Evolutionary conservation across 306 rosid species (phyloP).

Genomic region (Sophora flavescens): DNA sequence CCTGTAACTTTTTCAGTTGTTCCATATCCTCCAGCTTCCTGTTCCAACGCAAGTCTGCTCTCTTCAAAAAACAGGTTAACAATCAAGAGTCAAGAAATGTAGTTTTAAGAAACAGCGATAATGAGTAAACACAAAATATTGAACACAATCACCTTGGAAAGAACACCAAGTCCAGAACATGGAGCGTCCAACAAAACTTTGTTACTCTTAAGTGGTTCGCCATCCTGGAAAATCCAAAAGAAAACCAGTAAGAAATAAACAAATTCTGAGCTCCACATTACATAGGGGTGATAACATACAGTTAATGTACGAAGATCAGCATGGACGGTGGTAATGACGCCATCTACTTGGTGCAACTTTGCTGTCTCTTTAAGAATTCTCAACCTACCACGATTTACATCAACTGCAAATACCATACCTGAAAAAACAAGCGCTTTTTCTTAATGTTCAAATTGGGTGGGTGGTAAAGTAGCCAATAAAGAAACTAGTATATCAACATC

Average conservation of each 20-base stretch:
- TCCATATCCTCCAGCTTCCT: constrained; percentile 75
- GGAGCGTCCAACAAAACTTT: constrained; percentile 92
- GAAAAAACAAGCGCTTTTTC: constrained; percentile 43
- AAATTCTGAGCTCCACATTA: constrained; percentile 21
- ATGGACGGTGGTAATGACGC: constrained; percentile 64
- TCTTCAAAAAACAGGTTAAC: constrained; percentile 58
- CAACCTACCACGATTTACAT: constrained; percentile 79
- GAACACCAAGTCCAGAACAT: constrained; percentile 93
- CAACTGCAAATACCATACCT: constrained; percentile 79
- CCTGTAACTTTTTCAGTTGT: constrained; percentile 76
- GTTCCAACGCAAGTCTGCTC: constrained; percentile 94
- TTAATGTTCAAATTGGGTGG: constrained; percentile 1
- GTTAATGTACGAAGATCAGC: constrained; percentile 69
- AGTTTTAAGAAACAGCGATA: neutral
- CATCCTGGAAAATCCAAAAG: constrained; percentile 57
- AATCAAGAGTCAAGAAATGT: constrained; percentile 10
- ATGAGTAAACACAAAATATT: constrained; percentile 17
- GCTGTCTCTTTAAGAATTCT: constrained; percentile 90
- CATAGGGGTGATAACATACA: constrained; percentile 53
- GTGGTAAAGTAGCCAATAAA: neutral
- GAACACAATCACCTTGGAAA: constrained; percentile 71
- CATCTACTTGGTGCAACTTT: constrained; percentile 78
- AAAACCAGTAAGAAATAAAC: constrained; percentile 40
- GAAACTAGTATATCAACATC: constrained; percentile 19
- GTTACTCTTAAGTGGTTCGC: constrained; percentile 55